phyloP scores from a whole-genome alignment of 2,329 filamentous ascomycete genomes.

The Fusarium subglutinans region DNA sequence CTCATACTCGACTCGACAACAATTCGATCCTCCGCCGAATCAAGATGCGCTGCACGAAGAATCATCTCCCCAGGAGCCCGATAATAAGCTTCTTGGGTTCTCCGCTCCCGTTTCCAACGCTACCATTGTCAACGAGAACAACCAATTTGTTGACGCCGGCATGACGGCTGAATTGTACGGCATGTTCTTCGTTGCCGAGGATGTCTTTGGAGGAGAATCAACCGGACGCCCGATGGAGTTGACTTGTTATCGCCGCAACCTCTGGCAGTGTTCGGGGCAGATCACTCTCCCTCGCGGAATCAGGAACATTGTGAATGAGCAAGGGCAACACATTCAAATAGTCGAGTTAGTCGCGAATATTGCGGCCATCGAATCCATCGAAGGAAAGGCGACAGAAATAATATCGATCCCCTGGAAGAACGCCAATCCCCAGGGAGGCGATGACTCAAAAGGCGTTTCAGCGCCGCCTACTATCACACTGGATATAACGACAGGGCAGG shows the following conservation, averaged over 20 bases:
- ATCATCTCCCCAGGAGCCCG: slow-evolving; percentile 65
- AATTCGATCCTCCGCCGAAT: slow-evolving; percentile 56
- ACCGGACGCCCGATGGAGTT: slow-evolving; percentile 75
- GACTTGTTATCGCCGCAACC: slow-evolving; percentile 93
- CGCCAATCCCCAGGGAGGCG: slow-evolving; percentile 64
- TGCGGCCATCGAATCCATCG: slow-evolving; percentile 88
- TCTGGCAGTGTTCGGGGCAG: slow-evolving; percentile 93
- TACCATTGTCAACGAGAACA: slow-evolving; percentile 72
- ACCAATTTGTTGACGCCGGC: slow-evolving; percentile 69
- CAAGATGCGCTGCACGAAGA: slow-evolving; percentile 57
- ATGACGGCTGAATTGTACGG: slow-evolving; percentile 82
- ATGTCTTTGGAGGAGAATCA: slow-evolving; percentile 73
- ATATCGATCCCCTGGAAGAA: slow-evolving; percentile 97
- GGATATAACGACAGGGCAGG: slow-evolving; percentile 68
- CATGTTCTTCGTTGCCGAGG: slow-evolving; percentile 90
- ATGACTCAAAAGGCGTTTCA: slow-evolving; percentile 59
- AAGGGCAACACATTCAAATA: slow-evolving; percentile 80
- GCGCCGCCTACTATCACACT: slow-evolving; percentile 65
- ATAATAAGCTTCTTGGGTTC: slow-evolving; percentile 80
- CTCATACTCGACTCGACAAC: slow-evolving; percentile 61
- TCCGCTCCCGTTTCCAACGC: slow-evolving; percentile 69
- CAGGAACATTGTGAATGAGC: slow-evolving; percentile 75
- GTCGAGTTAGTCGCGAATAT: slow-evolving; percentile 84
- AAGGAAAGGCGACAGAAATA: slow-evolving; percentile 90
- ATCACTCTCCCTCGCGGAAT: slow-evolving; percentile 80